Percentiles rank a stretch among this genome's conserved stretches.
Evolutionary conservation across 192 early-diverging fungal species (phyloP).

Genomic region (Backusella australiensis): DNA sequence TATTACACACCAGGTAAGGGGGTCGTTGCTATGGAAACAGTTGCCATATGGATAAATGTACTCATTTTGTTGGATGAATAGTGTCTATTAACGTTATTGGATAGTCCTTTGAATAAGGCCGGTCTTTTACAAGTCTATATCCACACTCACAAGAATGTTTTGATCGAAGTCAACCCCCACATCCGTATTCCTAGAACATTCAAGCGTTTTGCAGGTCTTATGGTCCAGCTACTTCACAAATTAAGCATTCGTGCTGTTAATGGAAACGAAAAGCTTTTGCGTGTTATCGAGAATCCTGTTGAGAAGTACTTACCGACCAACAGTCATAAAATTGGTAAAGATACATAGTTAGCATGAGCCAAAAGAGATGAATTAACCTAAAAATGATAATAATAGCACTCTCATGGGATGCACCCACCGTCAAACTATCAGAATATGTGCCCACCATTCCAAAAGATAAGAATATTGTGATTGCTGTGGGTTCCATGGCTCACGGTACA

Average conservation of each 20-base stretch:
- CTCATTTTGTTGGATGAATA: constrained; percentile 20
- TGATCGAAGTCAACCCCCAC: constrained; percentile 98
- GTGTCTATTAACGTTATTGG: constrained; percentile 93
- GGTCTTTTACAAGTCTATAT: constrained; percentile 98
- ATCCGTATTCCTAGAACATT: constrained; percentile 99
- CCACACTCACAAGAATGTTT: constrained; percentile 88
- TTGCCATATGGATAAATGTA: neutral
- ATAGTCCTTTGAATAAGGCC: constrained; percentile 98
- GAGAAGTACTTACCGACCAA: constrained; percentile 94
- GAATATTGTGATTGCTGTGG: constrained; percentile 89
- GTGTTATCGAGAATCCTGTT: constrained; percentile 97
- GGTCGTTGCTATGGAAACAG: neutral
- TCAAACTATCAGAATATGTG: constrained; percentile 80
- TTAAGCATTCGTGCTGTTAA: constrained; percentile 90
- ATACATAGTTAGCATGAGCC: neutral
- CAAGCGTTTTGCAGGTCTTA: constrained; percentile 97
- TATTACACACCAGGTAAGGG: constrained; percentile 87
- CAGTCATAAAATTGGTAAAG: constrained; percentile 78
- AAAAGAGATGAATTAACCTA: neutral
- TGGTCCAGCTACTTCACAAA: constrained; percentile 99
- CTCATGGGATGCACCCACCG: constrained; percentile 86
- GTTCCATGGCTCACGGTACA: constrained; percentile 94
- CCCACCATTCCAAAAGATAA: constrained; percentile 74
- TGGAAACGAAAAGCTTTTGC: constrained; percentile 89
- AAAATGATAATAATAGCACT: constrained; percentile 50